phyloP scores from a whole-genome alignment of 176 grass and related monocot species.

The Oryza glumipatula region DNA sequence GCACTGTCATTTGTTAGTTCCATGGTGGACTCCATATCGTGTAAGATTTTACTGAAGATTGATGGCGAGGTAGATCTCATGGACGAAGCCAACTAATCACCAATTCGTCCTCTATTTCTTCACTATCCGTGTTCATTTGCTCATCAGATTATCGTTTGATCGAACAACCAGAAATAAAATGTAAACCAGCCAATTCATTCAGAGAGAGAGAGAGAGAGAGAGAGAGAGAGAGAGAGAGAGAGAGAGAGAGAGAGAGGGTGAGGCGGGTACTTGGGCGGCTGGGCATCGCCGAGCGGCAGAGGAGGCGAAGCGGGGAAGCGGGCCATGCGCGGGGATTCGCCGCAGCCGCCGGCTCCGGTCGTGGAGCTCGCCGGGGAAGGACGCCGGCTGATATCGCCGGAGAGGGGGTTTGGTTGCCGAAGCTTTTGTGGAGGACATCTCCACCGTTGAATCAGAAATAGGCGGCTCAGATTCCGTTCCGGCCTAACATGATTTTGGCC shows the following conservation, averaged over 20 bases:
- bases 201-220: no score
- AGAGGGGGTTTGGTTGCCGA: background rate
- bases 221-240: no score
- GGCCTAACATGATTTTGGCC: no score
- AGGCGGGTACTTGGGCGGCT: background rate
- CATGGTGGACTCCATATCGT: no score
- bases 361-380: no score
- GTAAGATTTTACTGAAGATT: no score
- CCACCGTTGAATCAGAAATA: background rate
- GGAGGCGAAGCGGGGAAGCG: background rate
- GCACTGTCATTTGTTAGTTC: no score
- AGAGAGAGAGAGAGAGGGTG: no score
- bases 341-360: background rate
- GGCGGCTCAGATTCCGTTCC: background rate
- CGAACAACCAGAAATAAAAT: background rate
- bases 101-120: background rate
- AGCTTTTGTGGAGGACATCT: background rate
- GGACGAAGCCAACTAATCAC: background rate
- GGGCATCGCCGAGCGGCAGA: background rate
- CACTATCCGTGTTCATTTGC: background rate
- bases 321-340: background rate
- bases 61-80: background rate
- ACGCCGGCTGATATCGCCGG: no score
- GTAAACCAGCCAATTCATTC: background rate
- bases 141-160: background rate